Percentiles rank a stretch among this genome's conserved stretches.
Evolutionary conservation across 139 green algal genomes (phyloP).

Genomic region (Marvania coccoides): DNA sequence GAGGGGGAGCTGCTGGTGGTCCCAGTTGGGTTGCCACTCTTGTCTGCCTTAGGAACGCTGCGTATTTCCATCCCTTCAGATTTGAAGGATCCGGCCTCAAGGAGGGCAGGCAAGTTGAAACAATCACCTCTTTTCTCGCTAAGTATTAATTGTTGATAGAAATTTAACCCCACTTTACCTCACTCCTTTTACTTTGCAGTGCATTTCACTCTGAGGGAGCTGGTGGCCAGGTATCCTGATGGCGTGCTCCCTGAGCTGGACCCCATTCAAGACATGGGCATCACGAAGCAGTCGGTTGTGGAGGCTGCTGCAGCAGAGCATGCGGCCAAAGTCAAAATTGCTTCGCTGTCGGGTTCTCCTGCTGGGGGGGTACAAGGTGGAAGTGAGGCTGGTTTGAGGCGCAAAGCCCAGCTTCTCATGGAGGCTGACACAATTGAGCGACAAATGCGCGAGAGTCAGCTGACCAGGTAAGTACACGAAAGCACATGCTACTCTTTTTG

Average conservation of each 20-base stretch:
- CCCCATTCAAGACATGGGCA: conserved; percentile 76
- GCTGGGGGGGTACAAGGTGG: not conserved
- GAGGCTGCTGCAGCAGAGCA: not conserved
- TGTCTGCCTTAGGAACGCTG: conserved; percentile 57
- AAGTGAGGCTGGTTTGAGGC: conserved; percentile 7
- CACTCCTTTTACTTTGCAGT: conserved; percentile 2
- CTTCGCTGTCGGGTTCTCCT: not conserved
- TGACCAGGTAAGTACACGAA: too few relatives aligned
- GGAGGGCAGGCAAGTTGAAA: conserved; percentile 24
- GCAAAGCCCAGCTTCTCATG: conserved; percentile 27
- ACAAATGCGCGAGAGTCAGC: conserved; percentile 48
- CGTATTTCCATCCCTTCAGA: conserved; percentile 74
- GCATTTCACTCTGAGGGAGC: conserved; percentile 46
- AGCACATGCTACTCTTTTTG: too few relatives aligned
- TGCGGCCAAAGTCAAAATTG: not conserved
- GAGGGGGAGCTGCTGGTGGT: conserved; percentile 63
- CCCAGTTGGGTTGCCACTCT: conserved; percentile 58
- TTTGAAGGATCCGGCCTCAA: conserved; percentile 47
- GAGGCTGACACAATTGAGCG: conserved; percentile 33
- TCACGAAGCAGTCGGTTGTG: conserved; percentile 33
- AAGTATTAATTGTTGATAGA: not conserved
- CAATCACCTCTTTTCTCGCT: not conserved
- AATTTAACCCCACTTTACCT: too few relatives aligned
- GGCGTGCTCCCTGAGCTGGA: conserved; percentile 66
- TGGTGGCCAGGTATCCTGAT: conserved; percentile 31